A percentile compares a stretch with the other conserved stretches of the same genome.
Evolutionary conservation across 2,329 filamentous ascomycete species (phyloP).

Genomic region (Incumbomyces lentus): DNA sequence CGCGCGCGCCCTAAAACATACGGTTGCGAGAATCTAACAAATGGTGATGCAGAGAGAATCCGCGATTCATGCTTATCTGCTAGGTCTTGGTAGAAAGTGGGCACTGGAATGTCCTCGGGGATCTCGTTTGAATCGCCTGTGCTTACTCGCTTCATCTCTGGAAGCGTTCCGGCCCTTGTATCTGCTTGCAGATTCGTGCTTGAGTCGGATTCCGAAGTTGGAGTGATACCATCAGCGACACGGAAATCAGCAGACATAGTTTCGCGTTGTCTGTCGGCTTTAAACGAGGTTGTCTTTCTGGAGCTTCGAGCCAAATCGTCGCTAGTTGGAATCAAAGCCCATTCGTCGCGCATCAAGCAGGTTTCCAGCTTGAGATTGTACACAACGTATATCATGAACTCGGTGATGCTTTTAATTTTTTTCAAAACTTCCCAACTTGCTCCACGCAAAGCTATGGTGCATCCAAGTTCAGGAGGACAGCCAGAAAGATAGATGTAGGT

Average conservation of each 20-base stretch:
- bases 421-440: slow-evolving; percentile 60
- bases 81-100: slow-evolving; percentile 90
- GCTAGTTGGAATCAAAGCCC: slow-evolving; percentile 65
- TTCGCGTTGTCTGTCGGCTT: not conserved
- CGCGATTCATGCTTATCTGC: slow-evolving; percentile 88
- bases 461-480: slow-evolving; percentile 79
- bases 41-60: slow-evolving; percentile 87
- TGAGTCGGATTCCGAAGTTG: slow-evolving; percentile 11
- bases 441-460: slow-evolving; percentile 84
- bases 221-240: not conserved
- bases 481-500: slow-evolving; percentile 94
- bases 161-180: not conserved
- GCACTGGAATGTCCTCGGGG: slow-evolving; percentile 70
- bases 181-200: slow-evolving; percentile 11
- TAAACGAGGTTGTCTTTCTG: slow-evolving; percentile 3
- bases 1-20: slow-evolving; percentile 86
- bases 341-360: slow-evolving; percentile 85
- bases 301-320: not conserved
- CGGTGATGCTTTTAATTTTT: slow-evolving; percentile 83
- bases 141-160: slow-evolving; percentile 22
- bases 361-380: slow-evolving; percentile 96
- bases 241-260: not conserved
- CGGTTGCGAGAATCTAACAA: slow-evolving; percentile 88
- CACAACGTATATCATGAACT: slow-evolving; percentile 98
- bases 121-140: slow-evolving; percentile 45